Percentiles rank a stretch among this genome's conserved stretches.
Conservation (phyloP, 805 yeast genomes). For the Saccharomycopsis olivae region DNA sequence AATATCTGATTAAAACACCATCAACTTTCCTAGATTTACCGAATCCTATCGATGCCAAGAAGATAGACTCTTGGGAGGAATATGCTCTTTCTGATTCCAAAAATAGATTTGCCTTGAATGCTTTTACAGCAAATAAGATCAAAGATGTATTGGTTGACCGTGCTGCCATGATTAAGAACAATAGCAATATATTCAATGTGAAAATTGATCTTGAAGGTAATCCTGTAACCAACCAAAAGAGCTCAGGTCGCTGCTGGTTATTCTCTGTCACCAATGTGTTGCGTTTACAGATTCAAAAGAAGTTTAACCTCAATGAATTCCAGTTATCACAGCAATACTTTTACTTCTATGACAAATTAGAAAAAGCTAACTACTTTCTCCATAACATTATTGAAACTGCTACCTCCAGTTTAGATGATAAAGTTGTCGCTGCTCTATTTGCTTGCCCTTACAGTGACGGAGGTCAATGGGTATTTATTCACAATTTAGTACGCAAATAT, state of each 20-base stretch:
- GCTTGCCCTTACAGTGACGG: constrained; percentile 69
- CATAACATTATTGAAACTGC: constrained; percentile 67
- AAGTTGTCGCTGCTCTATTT: constrained; percentile 57
- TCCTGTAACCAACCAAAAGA: constrained; percentile 67
- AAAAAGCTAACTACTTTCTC: constrained; percentile 70
- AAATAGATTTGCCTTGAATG: constrained; percentile 42
- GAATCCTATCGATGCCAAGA: constrained; percentile 25
- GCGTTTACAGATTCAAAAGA: constrained; percentile 50
- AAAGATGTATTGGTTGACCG: constrained; percentile 11
- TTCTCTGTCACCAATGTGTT: constrained; percentile 74
- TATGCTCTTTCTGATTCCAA: constrained; percentile 36
- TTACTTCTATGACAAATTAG: constrained; percentile 79
- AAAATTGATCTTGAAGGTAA: constrained; percentile 40
- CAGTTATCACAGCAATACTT: constrained; percentile 72
- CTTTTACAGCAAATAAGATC: constrained; percentile 33
- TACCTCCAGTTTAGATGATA: constrained; percentile 53
- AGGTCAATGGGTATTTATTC: constrained; percentile 81
- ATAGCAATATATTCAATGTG: constrained; percentile 30
- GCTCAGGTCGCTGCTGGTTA: constrained; percentile 82
- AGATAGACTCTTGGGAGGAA: constrained; percentile 36
- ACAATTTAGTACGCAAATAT: constrained; percentile 66
- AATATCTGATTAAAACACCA: too few species aligned
- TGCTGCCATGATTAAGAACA: constrained; percentile 12
- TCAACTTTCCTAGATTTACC: constrained; percentile 11
- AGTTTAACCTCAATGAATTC: constrained; percentile 53